Base-by-base conservation (phyloP, 345 rosid species). In the Carallia brachiata region DNA sequence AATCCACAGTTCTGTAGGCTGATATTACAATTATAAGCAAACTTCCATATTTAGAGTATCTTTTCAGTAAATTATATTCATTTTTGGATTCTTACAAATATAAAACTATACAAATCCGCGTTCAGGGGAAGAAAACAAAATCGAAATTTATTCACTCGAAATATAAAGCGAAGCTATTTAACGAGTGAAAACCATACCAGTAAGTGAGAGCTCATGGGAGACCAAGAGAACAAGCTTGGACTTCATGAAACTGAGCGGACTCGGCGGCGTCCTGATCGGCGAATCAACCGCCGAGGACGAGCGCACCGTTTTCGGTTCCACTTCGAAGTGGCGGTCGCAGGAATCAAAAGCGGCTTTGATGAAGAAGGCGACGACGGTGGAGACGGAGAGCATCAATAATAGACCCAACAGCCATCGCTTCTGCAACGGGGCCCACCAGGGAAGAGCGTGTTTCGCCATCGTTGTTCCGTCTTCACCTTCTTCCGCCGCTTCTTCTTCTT, bases 201-300 rank as follows among this genome's bases (percentile, higher is more conserved):
- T 80, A 40, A 83, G 78, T 18, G 84, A 83, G 62, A 83, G 82
- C 77, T 83, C 80, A 27, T 83, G 84, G 10, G 86, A 83, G 73
- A 83, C 84, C 64, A 80, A 44, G 31, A 83, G 80, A 34, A 83
- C 86, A 18, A 58, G 72, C 77, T 72, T 81, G 6, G 87, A 79
- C 79, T 79, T 84, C 87, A 84, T 84, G 71, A 84, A 84, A 36
- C 76, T 61, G 61, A 84, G 87, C 0, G 87, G 84, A 59, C 72
- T 84, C 23, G 81, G 77, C 30, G 72, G 57, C 31, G 57, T 10
- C 13, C 48, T 37, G 13, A 31, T 23, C 39, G 59, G 44, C n/a
- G 31, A n/a, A 44, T 7, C 50, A 18, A 5, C 61, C 6, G 12
- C 7, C 23, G 23, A 23, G 23, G 23, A 23, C 17, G 70, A 36